A percentile compares a stretch with the other conserved stretches of the same genome.
These are phyloP conservation scores for Geranomyces michiganensis DNA, from an alignment of 192 early-diverging fungal genomes.

Conservation along the genomic window DNA sequence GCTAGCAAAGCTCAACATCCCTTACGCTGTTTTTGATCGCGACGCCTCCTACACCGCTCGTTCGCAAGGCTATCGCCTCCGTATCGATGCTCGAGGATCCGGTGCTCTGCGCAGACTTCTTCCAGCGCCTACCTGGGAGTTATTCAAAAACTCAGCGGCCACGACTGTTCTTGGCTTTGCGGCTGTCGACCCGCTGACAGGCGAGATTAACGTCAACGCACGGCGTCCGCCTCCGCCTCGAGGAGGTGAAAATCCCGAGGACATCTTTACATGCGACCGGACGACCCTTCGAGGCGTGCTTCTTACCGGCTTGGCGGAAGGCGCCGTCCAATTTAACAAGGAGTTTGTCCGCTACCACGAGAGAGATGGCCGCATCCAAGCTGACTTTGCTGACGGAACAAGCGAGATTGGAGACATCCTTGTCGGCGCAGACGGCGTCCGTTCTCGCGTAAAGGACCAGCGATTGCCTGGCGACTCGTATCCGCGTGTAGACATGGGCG, in stretches of 20 bases:
- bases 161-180: not conserved
- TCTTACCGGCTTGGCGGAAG: not conserved
- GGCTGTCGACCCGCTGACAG: not conserved
- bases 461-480: no score
- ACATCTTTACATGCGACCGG: not conserved
- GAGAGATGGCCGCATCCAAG: no score
- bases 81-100: not conserved
- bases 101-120: not conserved
- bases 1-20: slow-evolving; percentile 31
- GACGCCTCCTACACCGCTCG: slow-evolving; percentile 32
- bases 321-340: not conserved
- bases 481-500: not conserved
- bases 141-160: not conserved
- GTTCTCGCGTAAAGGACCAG: slow-evolving; percentile 3
- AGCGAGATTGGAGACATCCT: not conserved
- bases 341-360: not conserved
- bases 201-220: not conserved
- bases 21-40: slow-evolving; percentile 34
- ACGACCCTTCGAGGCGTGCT: not conserved
- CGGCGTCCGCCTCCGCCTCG: not conserved
- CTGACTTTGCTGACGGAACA: not conserved
- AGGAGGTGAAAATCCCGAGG: not conserved
- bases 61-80: slow-evolving; percentile 39
- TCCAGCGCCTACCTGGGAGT: not conserved
- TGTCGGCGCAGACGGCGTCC: slow-evolving; percentile 9